Evolutionary conservation across 2,329 filamentous ascomycete genomes (phyloP).

Genomic region (Fusarium beomiforme): DNA sequence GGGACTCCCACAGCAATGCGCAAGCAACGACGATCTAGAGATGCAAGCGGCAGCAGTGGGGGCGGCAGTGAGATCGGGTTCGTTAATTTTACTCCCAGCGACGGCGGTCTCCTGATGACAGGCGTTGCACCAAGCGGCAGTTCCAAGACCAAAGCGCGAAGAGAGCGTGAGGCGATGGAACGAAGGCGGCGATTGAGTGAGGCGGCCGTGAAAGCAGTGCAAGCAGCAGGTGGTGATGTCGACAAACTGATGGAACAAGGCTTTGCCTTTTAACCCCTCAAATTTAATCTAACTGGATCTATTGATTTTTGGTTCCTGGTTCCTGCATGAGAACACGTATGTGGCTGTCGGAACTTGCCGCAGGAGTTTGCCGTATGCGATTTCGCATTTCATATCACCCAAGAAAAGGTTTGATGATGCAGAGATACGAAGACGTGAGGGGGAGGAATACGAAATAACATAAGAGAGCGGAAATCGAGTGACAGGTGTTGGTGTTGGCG

Average conservation of each 20-base stretch:
- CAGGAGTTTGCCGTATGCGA: background rate
- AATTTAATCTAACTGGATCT: background rate
- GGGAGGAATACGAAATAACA: background rate
- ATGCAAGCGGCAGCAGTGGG: conserved; percentile 46
- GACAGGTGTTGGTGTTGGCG: conserved; percentile 25
- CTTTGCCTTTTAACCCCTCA: conserved; percentile 52
- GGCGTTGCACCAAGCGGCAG: conserved; percentile 93
- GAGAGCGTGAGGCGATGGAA: conserved; percentile 88
- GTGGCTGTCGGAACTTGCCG: conserved; percentile 17
- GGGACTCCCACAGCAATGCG: conserved; percentile 53
- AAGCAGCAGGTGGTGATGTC: conserved; percentile 76
- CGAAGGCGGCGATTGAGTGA: conserved; percentile 75
- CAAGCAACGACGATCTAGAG: conserved; percentile 52
- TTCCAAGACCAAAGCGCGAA: conserved; percentile 91
- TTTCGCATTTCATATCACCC: conserved; percentile 2
- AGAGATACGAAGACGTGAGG: background rate
- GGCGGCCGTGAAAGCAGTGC: conserved; percentile 73
- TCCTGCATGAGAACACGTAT: conserved; percentile 23
- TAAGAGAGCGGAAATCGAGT: conserved; percentile 1
- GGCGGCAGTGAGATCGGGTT: conserved; percentile 65
- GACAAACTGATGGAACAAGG: conserved; percentile 62
- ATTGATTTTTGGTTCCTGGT: conserved; percentile 14
- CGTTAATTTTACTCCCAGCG: conserved; percentile 88
- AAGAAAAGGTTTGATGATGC: background rate
- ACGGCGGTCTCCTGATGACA: conserved; percentile 81